Percentiles rank a stretch among this genome's conserved stretches.
Conservation (phyloP, 345 rosid genomes). For the Eucalyptus rudis region DNA sequence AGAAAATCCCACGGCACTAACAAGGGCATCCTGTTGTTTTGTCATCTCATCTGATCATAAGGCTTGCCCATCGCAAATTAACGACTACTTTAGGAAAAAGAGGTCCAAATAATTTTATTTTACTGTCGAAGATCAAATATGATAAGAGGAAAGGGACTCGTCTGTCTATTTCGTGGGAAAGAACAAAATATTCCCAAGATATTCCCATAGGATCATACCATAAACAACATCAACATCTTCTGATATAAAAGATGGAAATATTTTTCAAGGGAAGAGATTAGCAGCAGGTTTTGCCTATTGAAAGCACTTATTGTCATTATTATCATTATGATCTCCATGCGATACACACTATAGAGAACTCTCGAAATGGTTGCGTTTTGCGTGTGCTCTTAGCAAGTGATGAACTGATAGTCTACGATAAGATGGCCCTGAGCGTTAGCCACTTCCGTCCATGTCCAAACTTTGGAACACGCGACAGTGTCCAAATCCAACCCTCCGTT, state of each 20-base stretch:
- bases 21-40: not conserved
- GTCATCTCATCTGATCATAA: not conserved
- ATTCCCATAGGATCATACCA: not conserved
- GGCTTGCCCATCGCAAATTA: not conserved
- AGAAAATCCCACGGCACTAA: not conserved
- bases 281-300: not conserved
- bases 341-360: not conserved
- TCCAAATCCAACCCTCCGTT: slow-evolving; percentile 50
- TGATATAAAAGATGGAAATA: not conserved
- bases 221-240: not conserved
- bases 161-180: not conserved
- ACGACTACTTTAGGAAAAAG: not conserved
- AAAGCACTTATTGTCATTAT: not conserved
- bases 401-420: slow-evolving; percentile 28
- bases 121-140: not conserved
- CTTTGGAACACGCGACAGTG: slow-evolving; percentile 9
- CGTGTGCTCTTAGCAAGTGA: not conserved
- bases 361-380: not conserved
- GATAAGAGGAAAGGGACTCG: not conserved
- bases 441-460: slow-evolving; percentile 23
- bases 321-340: not conserved
- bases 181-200: not conserved
- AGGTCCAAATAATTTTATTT: not conserved
- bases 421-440: slow-evolving; percentile 21
- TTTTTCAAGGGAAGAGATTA: not conserved